Evolutionary conservation across 768 basidiomycete species (phyloP).

Genomic region (Solioccasus polychromus): DNA sequence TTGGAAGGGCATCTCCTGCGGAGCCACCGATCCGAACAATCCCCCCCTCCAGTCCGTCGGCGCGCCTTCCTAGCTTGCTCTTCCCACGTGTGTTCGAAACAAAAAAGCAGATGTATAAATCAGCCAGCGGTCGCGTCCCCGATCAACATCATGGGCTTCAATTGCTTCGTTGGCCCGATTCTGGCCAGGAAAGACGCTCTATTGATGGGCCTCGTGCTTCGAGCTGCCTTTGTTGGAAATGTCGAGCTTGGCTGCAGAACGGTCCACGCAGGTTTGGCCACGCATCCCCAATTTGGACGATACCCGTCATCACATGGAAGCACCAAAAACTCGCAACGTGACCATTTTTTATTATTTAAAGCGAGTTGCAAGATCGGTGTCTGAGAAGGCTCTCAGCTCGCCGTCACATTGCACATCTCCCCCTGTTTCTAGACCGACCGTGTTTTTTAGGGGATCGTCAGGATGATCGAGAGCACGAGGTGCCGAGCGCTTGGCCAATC

Average conservation of each 20-base stretch:
- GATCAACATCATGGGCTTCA: conserved; percentile 44
- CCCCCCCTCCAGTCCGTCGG: too few relatives aligned
- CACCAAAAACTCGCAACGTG: conserved; percentile 20
- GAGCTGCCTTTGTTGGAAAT: conserved; percentile 35
- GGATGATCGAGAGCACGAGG: conserved; percentile 11
- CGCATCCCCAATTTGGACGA: conserved; percentile 25
- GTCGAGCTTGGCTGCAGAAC: conserved; percentile 4
- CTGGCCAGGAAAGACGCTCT: conserved; percentile 50
- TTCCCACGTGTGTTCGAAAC: not conserved
- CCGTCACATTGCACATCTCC: not conserved
- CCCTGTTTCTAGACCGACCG: not conserved
- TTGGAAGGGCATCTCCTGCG: not conserved
- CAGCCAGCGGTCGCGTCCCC: conserved; percentile 51
- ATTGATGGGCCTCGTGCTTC: conserved; percentile 56
- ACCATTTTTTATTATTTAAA: not conserved
- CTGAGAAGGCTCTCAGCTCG: not conserved
- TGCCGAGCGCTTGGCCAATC: conserved; percentile 14
- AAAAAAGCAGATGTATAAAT: conserved; percentile 55
- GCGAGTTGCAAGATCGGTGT: not conserved
- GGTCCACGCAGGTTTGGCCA: not conserved
- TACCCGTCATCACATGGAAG: conserved; percentile 62
- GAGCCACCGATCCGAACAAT: conserved; percentile 1
- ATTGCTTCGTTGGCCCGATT: conserved; percentile 43
- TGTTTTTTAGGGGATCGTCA: conserved; percentile 1
- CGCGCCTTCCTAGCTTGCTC: too few relatives aligned